These are phyloP conservation scores for Mycena epipterygia DNA, from an alignment of 768 basidiomycete species.

Conservation along the genomic window DNA sequence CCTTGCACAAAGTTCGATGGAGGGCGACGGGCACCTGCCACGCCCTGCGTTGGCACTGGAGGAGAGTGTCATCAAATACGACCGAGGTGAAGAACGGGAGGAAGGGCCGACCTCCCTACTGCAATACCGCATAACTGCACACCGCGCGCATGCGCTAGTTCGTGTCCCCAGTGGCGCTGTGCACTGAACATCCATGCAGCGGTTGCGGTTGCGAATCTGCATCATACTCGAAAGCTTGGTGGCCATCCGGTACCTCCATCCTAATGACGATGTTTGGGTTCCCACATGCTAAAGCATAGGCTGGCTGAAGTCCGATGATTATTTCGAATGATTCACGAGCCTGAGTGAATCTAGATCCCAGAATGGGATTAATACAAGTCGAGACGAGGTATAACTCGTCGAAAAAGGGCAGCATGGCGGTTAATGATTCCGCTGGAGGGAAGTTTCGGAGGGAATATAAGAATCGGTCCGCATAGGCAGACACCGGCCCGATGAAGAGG, in stretches of 20 bases:
- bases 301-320: not conserved
- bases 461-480: not conserved
- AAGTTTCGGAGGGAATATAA: not conserved
- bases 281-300: not conserved
- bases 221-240: not conserved
- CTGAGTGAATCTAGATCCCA: not conserved
- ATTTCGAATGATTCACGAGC: not conserved
- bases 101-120: not conserved
- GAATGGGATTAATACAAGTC: not conserved
- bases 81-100: not conserved
- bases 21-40: not conserved
- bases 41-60: not conserved
- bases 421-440: not conserved
- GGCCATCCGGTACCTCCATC: not conserved
- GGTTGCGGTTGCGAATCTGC: not conserved
- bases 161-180: not conserved
- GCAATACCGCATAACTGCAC: slow-evolving; percentile 1
- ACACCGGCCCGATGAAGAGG: not conserved
- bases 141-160: not conserved
- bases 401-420: not conserved
- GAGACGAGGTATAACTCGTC: not conserved
- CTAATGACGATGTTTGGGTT: not conserved
- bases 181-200: not conserved
- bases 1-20: not conserved
- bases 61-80: not conserved